Percentiles rank a stretch among this genome's conserved stretches.
These are phyloP conservation scores for Moringa oleifera DNA, from an alignment of 345 rosid species.

Conservation along the genomic window DNA sequence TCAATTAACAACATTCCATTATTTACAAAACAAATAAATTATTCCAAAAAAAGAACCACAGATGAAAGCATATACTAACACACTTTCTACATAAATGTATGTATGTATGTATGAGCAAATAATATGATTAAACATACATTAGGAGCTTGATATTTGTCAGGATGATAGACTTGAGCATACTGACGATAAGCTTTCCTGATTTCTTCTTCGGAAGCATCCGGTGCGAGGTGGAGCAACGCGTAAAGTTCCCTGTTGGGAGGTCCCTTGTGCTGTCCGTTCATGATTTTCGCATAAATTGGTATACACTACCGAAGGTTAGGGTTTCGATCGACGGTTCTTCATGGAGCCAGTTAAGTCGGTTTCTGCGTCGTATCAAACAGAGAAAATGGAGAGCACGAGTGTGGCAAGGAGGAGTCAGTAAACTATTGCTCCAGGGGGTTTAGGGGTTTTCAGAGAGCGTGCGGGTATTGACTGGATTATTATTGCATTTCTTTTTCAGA, in stretches of 20 bases:
- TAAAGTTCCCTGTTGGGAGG: constrained; percentile 70
- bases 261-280: constrained; percentile 23
- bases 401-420: too few relatives aligned
- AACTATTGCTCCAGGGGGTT: constrained; percentile 1
- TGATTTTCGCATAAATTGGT: neutral
- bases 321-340: neutral
- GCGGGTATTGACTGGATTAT: neutral
- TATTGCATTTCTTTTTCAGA: too few relatives aligned
- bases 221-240: constrained; percentile 80
- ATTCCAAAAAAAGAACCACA: too few relatives aligned
- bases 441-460: constrained; percentile 1
- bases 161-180: constrained; percentile 98
- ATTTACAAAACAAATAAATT: too few relatives aligned
- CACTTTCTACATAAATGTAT: too few relatives aligned
- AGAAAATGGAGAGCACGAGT: neutral
- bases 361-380: neutral
- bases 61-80: too few relatives aligned
- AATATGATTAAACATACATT: constrained; percentile 32
- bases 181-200: constrained; percentile 84
- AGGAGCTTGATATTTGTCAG: constrained; percentile 79
- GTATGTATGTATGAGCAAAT: neutral
- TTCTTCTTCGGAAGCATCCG: constrained; percentile 91
- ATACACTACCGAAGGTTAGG: too few relatives aligned
- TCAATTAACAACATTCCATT: too few relatives aligned
- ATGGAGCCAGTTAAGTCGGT: neutral